These are phyloP conservation scores for Quercus glauca DNA, from an alignment of 306 rosid species.

Conservation along the genomic window DNA sequence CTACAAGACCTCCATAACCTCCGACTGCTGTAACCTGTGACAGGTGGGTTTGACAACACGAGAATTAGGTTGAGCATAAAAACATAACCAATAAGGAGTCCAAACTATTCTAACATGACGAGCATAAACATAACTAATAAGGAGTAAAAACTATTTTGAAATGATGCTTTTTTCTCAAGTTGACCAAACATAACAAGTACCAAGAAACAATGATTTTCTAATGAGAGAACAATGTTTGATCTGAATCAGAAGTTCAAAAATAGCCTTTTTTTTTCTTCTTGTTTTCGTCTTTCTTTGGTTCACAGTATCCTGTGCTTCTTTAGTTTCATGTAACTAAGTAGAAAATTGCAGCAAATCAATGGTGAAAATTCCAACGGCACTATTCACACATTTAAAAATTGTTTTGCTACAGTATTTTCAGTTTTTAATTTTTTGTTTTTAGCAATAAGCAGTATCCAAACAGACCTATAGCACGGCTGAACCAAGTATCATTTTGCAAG, in stretches of 20 bases:
- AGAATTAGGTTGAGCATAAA: conserved; percentile 22
- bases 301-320: not conserved
- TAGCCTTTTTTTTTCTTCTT: too few species aligned
- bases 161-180: not conserved
- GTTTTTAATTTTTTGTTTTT: too few species aligned
- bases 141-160: not conserved
- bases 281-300: too few species aligned
- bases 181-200: not conserved
- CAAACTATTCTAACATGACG: not conserved
- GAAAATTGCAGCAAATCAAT: not conserved
- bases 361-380: not conserved
- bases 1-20: conserved; percentile 85
- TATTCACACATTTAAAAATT: too few species aligned
- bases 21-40: conserved; percentile 86
- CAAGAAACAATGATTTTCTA: not conserved
- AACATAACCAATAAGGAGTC: not conserved
- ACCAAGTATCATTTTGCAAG: not conserved
- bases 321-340: not conserved
- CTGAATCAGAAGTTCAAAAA: not conserved
- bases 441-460: too few species aligned
- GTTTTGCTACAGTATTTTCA: too few species aligned
- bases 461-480: not conserved
- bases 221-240: not conserved
- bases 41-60: conserved; percentile 4
- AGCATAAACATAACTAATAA: conserved; percentile 3